Base-by-base conservation (phyloP, 192 early-diverging fungal genomes). In the Phlyctochytrium arcticum region DNA sequence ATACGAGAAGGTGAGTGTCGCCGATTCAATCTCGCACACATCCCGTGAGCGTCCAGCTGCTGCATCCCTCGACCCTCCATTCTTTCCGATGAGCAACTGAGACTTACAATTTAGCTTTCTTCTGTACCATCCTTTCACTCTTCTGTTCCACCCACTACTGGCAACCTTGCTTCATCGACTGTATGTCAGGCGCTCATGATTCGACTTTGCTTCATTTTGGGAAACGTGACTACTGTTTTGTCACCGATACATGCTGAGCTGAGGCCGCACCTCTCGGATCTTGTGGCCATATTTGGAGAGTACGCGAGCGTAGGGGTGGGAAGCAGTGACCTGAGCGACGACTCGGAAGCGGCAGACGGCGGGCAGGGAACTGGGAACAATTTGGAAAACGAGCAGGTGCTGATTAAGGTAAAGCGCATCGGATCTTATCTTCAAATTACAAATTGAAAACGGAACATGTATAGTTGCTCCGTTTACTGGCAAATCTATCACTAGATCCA, bases 161-260 rank as follows among this genome's bases (percentile, higher is more conserved):
- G n/a, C n/a, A n/a, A n/a, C n/a, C n/a, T n/a, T n/a, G n/a, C n/a
- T n/a, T n/a, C n/a, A n/a, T n/a, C n/a, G n/a, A n/a, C n/a, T n/a
- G n/a, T n/a, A n/a, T n/a, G 17, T 33, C 74, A 80, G 78, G 60
- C 78, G 21, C 50, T 71, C 12, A 47, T 80, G 17, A 32, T 69
- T 21, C 73, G 78, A 2, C 8, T 76, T n/a, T 57, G 62, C 17
- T 80, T 80, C 57, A 63, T 76, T 30, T 60, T 80, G 17, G 78
- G 74, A 6, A 80, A 75, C 42, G 10, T 79, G 50, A 79, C 70
- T 30, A 57, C 65, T 10, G 39, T 32, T 15, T 21, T 49, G 2
- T 48, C 32, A 19, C 36, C 27, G 4, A 39, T 36, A 5, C 59
- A 47, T 50, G 9, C 26, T 3, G 34, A 33, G 36, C 53, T 65